Conservation (phyloP, 148 eudicot species). For the Rhododendron ovatum region DNA sequence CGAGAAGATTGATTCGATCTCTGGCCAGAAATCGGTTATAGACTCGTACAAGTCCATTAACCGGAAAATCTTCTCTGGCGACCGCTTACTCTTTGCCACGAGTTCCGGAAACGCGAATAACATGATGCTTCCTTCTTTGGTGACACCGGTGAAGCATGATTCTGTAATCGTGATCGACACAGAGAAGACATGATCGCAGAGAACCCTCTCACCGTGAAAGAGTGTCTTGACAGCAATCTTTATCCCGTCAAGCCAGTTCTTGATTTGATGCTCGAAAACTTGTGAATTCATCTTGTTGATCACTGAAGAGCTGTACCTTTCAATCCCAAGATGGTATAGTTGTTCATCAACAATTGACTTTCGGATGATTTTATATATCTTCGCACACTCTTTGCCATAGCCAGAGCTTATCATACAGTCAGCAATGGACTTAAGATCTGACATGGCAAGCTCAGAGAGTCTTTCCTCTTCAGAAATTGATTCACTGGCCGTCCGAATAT, state of each 20-base stretch:
- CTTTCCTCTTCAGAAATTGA: constrained; percentile 8
- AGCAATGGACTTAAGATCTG: constrained; percentile 23
- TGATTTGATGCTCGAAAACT: constrained; percentile 12
- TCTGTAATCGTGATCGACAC: constrained; percentile 14
- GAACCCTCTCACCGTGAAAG: constrained; percentile 25
- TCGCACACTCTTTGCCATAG: constrained; percentile 25
- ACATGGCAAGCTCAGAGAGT: constrained; percentile 12
- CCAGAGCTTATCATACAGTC: constrained; percentile 31
- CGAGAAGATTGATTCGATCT: constrained; percentile 36
- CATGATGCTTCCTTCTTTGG: constrained; percentile 19
- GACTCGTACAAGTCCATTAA: constrained; percentile 22
- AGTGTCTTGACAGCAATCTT: constrained; percentile 17
- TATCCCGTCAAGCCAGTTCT: constrained; percentile 18
- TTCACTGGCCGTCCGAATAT: constrained; percentile 2
- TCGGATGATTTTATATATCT: constrained; percentile 19
- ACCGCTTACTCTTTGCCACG: constrained; percentile 17
- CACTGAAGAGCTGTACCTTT: constrained; percentile 10
- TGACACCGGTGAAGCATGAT: constrained; percentile 14
- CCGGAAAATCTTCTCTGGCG: constrained; percentile 19
- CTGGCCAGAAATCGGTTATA: constrained; percentile 25
- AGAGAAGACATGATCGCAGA: constrained; percentile 27
- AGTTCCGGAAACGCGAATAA: constrained; percentile 27
- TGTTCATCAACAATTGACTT: constrained; percentile 21
- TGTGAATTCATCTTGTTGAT: constrained; percentile 16
- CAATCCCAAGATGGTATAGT: constrained; percentile 23